Evolutionary conservation across 257 asterid genomes (phyloP).

Genomic region (Oldenlandia corymbosa): DNA sequence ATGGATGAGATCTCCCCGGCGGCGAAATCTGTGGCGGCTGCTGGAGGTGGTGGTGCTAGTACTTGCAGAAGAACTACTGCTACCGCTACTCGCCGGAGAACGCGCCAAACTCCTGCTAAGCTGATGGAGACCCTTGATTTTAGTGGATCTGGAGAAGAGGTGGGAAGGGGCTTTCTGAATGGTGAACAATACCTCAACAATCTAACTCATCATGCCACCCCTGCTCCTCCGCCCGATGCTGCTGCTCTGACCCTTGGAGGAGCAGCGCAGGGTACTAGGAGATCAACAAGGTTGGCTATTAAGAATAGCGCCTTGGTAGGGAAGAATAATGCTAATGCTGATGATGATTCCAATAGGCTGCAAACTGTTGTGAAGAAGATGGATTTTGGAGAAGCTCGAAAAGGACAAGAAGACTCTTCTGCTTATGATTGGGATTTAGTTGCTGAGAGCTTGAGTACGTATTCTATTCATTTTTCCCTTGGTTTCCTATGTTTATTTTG

Average conservation of each 20-base stretch:
- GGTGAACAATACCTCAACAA: slow-evolving; percentile 28
- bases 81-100: slow-evolving; percentile 27
- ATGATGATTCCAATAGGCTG: slow-evolving; percentile 16
- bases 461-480: neutral
- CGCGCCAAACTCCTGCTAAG: slow-evolving; percentile 30
- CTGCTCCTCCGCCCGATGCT: slow-evolving; percentile 18
- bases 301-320: slow-evolving; percentile 28
- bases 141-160: slow-evolving; percentile 37
- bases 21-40: slow-evolving; percentile 42
- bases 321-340: neutral
- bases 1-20: slow-evolving; percentile 55
- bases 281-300: slow-evolving; percentile 62
- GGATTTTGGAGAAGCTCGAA: slow-evolving; percentile 22
- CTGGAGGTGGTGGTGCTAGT: slow-evolving; percentile 32
- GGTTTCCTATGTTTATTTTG: too few relatives aligned
- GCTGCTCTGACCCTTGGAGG: slow-evolving; percentile 18
- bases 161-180: too few relatives aligned
- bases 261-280: slow-evolving; percentile 38
- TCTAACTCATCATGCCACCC: slow-evolving; percentile 37
- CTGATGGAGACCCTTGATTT: slow-evolving; percentile 47
- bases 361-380: slow-evolving; percentile 21
- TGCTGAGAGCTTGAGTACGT: slow-evolving; percentile 35
- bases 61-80: slow-evolving; percentile 32
- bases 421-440: slow-evolving; percentile 24
- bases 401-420: slow-evolving; percentile 5